A percentile compares a stretch with the other conserved stretches of the same genome.
These are phyloP conservation scores for Centella asiatica DNA, from an alignment of 129 eudicot species.

Conservation along the genomic window DNA sequence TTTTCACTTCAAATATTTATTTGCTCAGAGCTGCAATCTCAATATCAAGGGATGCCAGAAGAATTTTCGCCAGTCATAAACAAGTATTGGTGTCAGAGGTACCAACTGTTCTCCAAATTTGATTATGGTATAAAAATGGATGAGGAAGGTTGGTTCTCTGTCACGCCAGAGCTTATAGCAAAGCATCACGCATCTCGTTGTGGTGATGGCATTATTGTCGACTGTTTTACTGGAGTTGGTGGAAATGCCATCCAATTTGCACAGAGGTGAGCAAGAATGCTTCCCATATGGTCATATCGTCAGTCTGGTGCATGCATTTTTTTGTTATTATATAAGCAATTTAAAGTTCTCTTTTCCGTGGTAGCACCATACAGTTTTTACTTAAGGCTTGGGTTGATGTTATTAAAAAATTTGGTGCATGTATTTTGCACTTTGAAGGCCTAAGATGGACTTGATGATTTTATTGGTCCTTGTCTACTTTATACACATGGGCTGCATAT, in stretches of 20 bases:
- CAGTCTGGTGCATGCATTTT: too few species aligned
- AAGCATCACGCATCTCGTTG: constrained; percentile 89
- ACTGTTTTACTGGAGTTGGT: constrained; percentile 89
- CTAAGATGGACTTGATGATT: too few species aligned
- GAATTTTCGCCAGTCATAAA: constrained; percentile 37
- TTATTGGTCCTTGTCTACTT: too few species aligned
- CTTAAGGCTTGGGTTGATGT: too few species aligned
- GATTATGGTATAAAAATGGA: constrained; percentile 84
- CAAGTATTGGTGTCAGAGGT: constrained; percentile 88
- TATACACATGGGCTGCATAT: too few species aligned
- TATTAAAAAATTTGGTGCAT: too few species aligned
- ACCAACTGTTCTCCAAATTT: constrained; percentile 61
- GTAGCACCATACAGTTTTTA: too few species aligned
- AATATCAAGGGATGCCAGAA: constrained; percentile 21
- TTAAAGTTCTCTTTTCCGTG: too few species aligned
- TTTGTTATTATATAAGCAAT: too few species aligned
- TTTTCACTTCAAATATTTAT: not conserved
- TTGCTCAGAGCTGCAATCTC: constrained; percentile 25
- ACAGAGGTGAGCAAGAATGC: constrained; percentile 31
- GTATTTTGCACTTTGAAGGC: too few species aligned
- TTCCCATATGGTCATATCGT: not conserved
- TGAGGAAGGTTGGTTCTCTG: constrained; percentile 97
- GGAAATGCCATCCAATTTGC: constrained; percentile 96
- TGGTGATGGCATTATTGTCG: constrained; percentile 53
- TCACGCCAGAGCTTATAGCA: constrained; percentile 80